These are phyloP conservation scores for Colletotrichum spaethianum DNA, from an alignment of 2,329 filamentous ascomycete genomes.

Conservation along the genomic window DNA sequence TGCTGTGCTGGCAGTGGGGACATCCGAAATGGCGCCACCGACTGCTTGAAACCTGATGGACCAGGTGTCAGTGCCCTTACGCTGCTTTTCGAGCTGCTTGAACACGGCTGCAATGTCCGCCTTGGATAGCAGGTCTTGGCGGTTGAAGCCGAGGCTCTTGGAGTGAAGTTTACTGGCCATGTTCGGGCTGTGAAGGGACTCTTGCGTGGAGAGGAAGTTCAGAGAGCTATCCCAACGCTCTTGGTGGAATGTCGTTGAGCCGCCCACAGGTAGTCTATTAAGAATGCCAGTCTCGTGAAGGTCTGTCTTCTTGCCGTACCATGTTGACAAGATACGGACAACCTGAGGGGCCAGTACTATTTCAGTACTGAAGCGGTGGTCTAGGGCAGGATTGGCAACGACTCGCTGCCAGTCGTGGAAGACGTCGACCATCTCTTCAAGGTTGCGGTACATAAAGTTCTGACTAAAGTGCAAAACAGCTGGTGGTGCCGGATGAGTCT, in stretches of 20 bases:
- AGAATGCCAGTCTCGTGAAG: conserved; percentile 61
- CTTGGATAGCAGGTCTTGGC: conserved; percentile 57
- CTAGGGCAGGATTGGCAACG: conserved; percentile 61
- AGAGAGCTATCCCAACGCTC: conserved; percentile 71
- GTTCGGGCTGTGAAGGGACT: conserved; percentile 57
- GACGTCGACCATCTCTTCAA: conserved; percentile 56
- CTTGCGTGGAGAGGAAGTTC: conserved; percentile 57
- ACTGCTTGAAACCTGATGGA: conserved; percentile 69
- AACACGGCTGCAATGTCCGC: conserved; percentile 61
- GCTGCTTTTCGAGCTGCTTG: conserved; percentile 58
- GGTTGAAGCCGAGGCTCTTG: conserved; percentile 63
- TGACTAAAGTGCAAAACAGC: conserved; percentile 66
- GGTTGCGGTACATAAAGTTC: conserved; percentile 59
- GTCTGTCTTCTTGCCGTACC: conserved; percentile 66
- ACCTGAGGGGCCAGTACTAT: conserved; percentile 63
- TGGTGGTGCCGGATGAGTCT: conserved; percentile 57
- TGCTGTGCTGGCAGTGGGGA: conserved; percentile 64
- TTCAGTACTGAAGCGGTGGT: conserved; percentile 64
- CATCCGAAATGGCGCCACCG: conserved; percentile 67
- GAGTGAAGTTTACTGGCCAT: conserved; percentile 61
- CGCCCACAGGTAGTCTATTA: conserved; percentile 54
- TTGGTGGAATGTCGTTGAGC: conserved; percentile 55
- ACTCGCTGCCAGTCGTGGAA: conserved; percentile 68
- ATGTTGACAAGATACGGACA: conserved; percentile 65
- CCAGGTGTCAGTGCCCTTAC: conserved; percentile 65